Evolutionary conservation across 1,284 basidiomycete species (phyloP), one percentile per base, ranked within the genome.

Genomic region (Meira miltonrushii): DNA sequence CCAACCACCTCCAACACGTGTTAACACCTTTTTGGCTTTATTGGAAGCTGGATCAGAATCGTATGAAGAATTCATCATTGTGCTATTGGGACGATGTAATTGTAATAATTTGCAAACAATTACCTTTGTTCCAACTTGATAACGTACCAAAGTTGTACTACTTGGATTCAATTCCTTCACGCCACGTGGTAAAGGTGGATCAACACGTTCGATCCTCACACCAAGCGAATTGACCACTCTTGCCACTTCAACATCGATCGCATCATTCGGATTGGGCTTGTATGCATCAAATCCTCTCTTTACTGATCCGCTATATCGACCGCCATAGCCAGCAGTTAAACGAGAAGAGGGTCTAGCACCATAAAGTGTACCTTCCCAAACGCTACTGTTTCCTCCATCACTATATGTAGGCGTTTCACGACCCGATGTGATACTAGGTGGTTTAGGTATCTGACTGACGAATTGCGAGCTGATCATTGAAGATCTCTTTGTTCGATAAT

Each of bases 181-280:
- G 75, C 82, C 78, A 10, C 65, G 50, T 23, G 82, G 83, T 64
- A 91, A 74, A 8, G 86, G 87, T 19, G 88, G 85, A 71, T 92
- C 90, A 10, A 91, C 81, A 1, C 91, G 85, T 70, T 88, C 87
- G 56, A 92, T 82, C 15, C 86, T 76, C 55, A 93, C 81, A 17
- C 85, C 81, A 44, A 90, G 84, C 15, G 84, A 83, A 75, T 92
- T 92, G 62, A 86, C 87, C 43, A 92, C 79, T 37, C 80, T 79
- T 3, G 88, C 88, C 39, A 93, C 85, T 74, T 90, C 88, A 7
- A 82, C 78, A 78, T 93, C 90, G 39, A 93, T 83, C 3, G 90
- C 88, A 75, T 93, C 90, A 61, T 84, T 84, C 46, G 81, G 72
- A 75, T 87, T 90, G 2, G 88, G 84, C n/a, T 84, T 76, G 78